Conservation (phyloP, 345 rosid species). For the sweet orange (Citrus sinensis) region DNA sequence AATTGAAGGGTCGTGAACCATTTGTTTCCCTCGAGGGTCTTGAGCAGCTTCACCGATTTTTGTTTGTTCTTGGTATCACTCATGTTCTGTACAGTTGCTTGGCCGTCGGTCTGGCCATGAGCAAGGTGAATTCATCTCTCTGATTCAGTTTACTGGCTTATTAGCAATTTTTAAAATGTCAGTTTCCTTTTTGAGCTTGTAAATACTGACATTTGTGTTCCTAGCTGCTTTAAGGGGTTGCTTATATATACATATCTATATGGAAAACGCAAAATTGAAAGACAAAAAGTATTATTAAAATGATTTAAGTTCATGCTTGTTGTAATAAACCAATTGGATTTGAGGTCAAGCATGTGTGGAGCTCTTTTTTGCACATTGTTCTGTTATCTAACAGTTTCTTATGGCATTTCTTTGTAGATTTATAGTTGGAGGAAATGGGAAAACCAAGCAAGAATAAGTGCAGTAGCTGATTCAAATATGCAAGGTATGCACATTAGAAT, state of each 20-base stretch:
- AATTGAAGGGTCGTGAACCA: conserved; percentile 80
- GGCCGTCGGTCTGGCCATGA: conserved; percentile 89
- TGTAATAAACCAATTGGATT: neutral
- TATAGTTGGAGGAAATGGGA: conserved; percentile 91
- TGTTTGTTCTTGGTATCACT: conserved; percentile 86
- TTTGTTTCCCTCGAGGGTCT: conserved; percentile 84
- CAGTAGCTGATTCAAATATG: conserved; percentile 47
- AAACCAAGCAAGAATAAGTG: conserved; percentile 39
- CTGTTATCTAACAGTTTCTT: neutral
- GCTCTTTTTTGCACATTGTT: neutral
- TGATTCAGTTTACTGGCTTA: neutral
- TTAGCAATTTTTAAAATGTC: neutral
- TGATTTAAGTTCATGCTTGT: neutral
- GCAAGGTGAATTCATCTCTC: conserved; percentile 57
- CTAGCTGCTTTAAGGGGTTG: neutral
- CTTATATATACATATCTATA: neutral
- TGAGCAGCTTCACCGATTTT: conserved; percentile 83
- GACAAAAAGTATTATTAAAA: neutral
- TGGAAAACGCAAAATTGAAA: neutral
- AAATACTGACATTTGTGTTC: neutral
- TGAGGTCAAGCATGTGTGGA: neutral
- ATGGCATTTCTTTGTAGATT: neutral
- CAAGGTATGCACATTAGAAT: conserved; percentile 41
- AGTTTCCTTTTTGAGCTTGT: neutral
- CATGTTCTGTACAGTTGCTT: conserved; percentile 87